Base-by-base conservation (phyloP, 163 green algal genomes). In the Chloromonas sp. region DNA sequence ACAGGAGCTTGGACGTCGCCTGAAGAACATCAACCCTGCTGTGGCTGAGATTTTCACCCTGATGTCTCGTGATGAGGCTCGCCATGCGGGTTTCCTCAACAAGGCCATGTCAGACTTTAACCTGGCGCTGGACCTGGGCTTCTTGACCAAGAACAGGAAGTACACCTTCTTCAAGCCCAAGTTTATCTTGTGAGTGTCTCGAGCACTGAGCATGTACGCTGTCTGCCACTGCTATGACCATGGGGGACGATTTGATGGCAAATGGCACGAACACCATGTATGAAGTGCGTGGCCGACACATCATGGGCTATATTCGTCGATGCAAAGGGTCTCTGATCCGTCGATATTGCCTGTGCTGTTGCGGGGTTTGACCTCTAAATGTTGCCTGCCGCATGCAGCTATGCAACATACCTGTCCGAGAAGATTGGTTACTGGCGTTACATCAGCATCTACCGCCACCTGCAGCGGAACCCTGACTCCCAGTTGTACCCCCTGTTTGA, bases 381-480 rank as follows among this genome's bases (percentile, higher is more conserved):
- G 36, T 36, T 36, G 36, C 36, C 36, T 36, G 36, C 36, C 36
- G 36, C 36, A 36, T 36, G 36, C 36, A 36, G 36, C 71, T 98
- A 98, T 88, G 96, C 97, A n/a, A 99, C 97, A 8, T 99, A 99
- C 91, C 92, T 99, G 78, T 98, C 93, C 13, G 97, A 99, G 93
- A 99, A 97, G 93, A 99, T 99, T 83, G 97, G 97, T 59, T 99
- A 99, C 96, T 99, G 97, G 97, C 92, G 97, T 74, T 99, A 99
- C 94, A 99, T 99, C 92, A 95, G 90, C 87, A 99, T 99, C 93
- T 99, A 98, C 92, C 89, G 95, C 74, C 96, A 99, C 92, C 92
- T 99, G 90, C 94, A 99, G 94, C 89, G 94, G 85, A 98, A 99
- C 92, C 97, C 97, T 11, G 95, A 98, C 86, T 95, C 94, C 92